phyloP scores from a whole-genome alignment of 805 yeast genomes.

The Ogataea haglerorum region DNA sequence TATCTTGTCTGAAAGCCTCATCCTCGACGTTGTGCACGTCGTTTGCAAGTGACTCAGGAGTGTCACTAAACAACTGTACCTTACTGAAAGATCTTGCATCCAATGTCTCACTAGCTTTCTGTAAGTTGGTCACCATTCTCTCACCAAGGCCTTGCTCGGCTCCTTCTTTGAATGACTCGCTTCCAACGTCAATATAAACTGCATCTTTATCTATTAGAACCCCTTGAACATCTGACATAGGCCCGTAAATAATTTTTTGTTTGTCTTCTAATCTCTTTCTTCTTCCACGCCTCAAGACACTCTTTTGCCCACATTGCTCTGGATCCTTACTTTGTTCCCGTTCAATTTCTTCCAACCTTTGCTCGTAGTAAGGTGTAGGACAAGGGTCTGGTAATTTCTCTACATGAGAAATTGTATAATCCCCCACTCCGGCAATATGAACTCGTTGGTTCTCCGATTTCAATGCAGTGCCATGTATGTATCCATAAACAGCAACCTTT shows the following conservation, averaged over 20 bases:
- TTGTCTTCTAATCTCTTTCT: constrained; percentile 91
- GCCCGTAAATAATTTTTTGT: constrained; percentile 93
- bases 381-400: constrained; percentile 98
- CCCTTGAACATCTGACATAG: constrained; percentile 99
- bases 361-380: constrained; percentile 93
- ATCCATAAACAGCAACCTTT: constrained; percentile 89
- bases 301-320: constrained; percentile 54
- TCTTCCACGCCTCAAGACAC: constrained; percentile 52
- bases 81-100: constrained; percentile 49
- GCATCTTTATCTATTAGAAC: constrained; percentile 96
- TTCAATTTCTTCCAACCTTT: constrained; percentile 75
- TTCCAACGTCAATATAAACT: constrained; percentile 83
- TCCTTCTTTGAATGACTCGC: constrained; percentile 27
- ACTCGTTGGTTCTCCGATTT: constrained; percentile 65
- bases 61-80: constrained; percentile 68
- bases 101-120: constrained; percentile 59
- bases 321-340: constrained; percentile 68
- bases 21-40: constrained; percentile 39
- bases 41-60: constrained; percentile 33
- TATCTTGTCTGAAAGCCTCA: constrained; percentile 34
- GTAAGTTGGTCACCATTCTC: constrained; percentile 76
- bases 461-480: constrained; percentile 89
- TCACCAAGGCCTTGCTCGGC: constrained; percentile 74
- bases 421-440: constrained; percentile 97
- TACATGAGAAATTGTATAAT: constrained; percentile 65